Percentiles rank a stretch among this genome's conserved stretches.
Evolutionary conservation across 2,329 filamentous ascomycete species (phyloP).

Genomic region (Macrophomina pseudophaseolina): DNA sequence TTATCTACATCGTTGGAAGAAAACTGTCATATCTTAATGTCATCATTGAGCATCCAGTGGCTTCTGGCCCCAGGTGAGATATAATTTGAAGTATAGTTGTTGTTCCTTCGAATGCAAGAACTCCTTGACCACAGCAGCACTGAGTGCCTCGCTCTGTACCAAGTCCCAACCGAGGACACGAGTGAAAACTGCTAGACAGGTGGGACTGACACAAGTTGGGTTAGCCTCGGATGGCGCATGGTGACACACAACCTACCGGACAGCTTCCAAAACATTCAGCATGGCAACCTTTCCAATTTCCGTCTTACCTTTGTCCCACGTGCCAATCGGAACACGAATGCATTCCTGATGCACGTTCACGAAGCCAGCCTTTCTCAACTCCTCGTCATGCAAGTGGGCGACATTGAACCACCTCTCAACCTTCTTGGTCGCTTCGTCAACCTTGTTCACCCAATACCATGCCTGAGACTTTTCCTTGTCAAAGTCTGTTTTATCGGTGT

Average conservation of each 20-base stretch:
- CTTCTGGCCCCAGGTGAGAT: conserved; percentile 4
- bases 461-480: conserved; percentile 36
- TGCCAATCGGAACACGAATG: conserved; percentile 34
- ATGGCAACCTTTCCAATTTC: conserved; percentile 4
- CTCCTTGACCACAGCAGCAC: conserved; percentile 34
- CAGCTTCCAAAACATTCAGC: conserved; percentile 27
- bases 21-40: no score
- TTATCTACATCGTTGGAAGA: no score
- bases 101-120: neutral
- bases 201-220: conserved; percentile 33
- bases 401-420: conserved; percentile 28
- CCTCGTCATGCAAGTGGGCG: conserved; percentile 26
- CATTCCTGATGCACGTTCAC: conserved; percentile 41
- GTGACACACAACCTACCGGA: conserved; percentile 33
- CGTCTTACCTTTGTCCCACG: neutral
- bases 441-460: neutral
- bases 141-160: conserved; percentile 49
- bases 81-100: neutral
- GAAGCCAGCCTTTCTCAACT: conserved; percentile 37
- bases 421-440: conserved; percentile 1
- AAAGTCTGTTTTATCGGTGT: conserved; percentile 52
- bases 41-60: neutral
- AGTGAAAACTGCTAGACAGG: conserved; percentile 48
- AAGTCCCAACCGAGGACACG: conserved; percentile 48
- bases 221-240: conserved; percentile 35